Conservation (phyloP, 345 rosid species). For the Ailanthus altissimus region DNA sequence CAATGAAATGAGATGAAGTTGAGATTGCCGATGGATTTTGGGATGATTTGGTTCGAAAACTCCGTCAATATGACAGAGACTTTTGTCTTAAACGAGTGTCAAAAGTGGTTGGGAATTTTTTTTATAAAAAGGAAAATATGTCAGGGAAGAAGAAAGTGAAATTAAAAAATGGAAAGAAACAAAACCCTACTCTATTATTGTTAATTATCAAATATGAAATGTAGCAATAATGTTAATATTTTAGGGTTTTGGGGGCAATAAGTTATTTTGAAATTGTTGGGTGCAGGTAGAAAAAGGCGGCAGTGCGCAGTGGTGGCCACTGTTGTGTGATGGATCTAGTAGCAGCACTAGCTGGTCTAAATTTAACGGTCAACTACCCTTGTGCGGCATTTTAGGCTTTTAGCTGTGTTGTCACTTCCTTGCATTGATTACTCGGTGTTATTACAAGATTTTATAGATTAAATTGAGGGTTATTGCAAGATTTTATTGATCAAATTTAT, state of each 20-base stretch:
- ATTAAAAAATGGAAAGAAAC: background rate
- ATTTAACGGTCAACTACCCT: background rate
- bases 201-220: too few relatives aligned
- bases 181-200: background rate
- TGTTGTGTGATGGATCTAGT: background rate
- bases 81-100: background rate
- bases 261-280: background rate
- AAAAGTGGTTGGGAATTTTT: conserved; percentile 6
- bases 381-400: background rate
- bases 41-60: conserved; percentile 28
- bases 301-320: background rate
- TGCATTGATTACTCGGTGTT: background rate
- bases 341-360: background rate
- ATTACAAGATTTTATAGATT: too few relatives aligned
- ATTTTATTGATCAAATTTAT: too few relatives aligned
- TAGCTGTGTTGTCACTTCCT: background rate
- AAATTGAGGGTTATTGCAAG: too few relatives aligned
- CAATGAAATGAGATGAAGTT: background rate
- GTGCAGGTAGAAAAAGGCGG: background rate
- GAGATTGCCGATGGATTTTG: conserved; percentile 9
- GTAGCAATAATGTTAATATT: background rate
- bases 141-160: background rate
- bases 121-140: too few relatives aligned
- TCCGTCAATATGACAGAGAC: conserved; percentile 29
- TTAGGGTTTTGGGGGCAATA: background rate